Percentiles rank a stretch among this genome's conserved stretches.
phyloP scores from a whole-genome alignment of 2,329 filamentous ascomycete species.

The Didymella pomorum region DNA sequence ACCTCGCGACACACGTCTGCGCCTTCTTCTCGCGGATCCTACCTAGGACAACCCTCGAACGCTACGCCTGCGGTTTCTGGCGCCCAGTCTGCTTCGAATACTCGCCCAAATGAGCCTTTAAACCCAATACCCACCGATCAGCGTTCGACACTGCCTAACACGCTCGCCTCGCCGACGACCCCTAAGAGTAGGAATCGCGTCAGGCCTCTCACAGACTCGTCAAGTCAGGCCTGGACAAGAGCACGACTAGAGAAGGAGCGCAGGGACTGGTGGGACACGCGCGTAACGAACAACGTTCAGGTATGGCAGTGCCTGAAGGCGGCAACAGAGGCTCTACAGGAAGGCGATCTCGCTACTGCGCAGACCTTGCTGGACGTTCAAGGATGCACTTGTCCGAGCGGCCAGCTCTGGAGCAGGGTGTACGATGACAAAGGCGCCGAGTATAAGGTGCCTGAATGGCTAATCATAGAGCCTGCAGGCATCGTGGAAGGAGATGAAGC shows the following conservation, averaged over 20 bases:
- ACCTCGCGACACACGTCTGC: conserved; percentile 19
- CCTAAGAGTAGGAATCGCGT: conserved; percentile 29
- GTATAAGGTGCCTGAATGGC: conserved; percentile 57
- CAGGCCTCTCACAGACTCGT: conserved; percentile 32
- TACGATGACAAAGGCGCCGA: conserved; percentile 55
- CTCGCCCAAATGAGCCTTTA: conserved; percentile 40
- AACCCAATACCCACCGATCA: conserved; percentile 35
- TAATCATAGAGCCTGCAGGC: conserved; percentile 55
- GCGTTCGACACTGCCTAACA: conserved; percentile 41
- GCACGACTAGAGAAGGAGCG: conserved; percentile 73
- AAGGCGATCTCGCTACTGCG: conserved; percentile 61
- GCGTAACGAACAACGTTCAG: conserved; percentile 78
- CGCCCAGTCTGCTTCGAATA: conserved; percentile 11
- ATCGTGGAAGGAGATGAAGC: conserved; percentile 43
- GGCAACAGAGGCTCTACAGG: conserved; percentile 73
- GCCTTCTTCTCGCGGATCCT: conserved; percentile 11
- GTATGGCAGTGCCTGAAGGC: conserved; percentile 80
- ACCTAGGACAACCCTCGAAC: conserved; percentile 5
- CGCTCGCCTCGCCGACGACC: conserved; percentile 32
- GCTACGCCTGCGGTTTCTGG: conserved; percentile 3
- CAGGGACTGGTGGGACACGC: conserved; percentile 86
- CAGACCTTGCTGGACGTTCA: conserved; percentile 82
- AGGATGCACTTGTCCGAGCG: conserved; percentile 61
- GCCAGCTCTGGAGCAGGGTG: conserved; percentile 52
- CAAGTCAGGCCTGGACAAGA: conserved; percentile 59